Conservation (phyloP, 2,329 filamentous ascomycete genomes). For the Graphilbum sp. region DNA sequence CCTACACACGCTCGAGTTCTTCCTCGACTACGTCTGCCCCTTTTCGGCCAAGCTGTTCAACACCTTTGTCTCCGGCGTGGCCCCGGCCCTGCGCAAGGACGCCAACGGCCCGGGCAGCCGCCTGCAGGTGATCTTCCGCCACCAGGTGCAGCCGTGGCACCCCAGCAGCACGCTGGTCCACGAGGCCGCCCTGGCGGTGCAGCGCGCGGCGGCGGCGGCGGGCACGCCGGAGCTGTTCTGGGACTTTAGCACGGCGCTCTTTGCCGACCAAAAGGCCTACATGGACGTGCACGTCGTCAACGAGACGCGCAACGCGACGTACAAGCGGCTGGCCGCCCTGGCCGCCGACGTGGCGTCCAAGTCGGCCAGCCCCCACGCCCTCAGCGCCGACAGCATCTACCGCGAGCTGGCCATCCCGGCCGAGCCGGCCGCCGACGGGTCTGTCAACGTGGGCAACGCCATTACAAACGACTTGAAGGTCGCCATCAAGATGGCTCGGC, state of each 20-base stretch:
- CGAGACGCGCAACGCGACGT: slow-evolving; percentile 73
- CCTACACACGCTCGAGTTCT: slow-evolving; percentile 45
- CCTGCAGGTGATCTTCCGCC: slow-evolving; percentile 68
- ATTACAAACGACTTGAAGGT: slow-evolving; percentile 78
- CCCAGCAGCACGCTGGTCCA: slow-evolving; percentile 67
- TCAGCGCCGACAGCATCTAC: slow-evolving; percentile 57
- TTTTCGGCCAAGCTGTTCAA: slow-evolving; percentile 55
- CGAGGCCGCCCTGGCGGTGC: slow-evolving; percentile 72
- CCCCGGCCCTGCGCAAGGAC: slow-evolving; percentile 45
- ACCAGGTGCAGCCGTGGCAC: slow-evolving; percentile 92
- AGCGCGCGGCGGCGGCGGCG: slow-evolving; percentile 33
- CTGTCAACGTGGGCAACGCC: slow-evolving; percentile 61
- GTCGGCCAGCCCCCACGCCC: slow-evolving; percentile 47
- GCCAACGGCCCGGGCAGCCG: slow-evolving; percentile 32
- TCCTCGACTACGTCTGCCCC: slow-evolving; percentile 85
- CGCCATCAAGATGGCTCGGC: slow-evolving; percentile 61
- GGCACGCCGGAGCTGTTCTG: slow-evolving; percentile 52
- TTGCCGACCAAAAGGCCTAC: slow-evolving; percentile 52
- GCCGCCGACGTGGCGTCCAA: slow-evolving; percentile 23
- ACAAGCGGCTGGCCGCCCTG: slow-evolving; percentile 61
- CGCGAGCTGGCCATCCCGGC: slow-evolving; percentile 51
- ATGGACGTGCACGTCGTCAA: slow-evolving; percentile 76
- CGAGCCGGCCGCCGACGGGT: slow-evolving; percentile 48
- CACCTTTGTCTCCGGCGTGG: slow-evolving; percentile 51
- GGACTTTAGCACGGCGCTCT: slow-evolving; percentile 55